Base-by-base conservation (phyloP, 805 yeast genomes). In the Lachancea fermentati region DNA sequence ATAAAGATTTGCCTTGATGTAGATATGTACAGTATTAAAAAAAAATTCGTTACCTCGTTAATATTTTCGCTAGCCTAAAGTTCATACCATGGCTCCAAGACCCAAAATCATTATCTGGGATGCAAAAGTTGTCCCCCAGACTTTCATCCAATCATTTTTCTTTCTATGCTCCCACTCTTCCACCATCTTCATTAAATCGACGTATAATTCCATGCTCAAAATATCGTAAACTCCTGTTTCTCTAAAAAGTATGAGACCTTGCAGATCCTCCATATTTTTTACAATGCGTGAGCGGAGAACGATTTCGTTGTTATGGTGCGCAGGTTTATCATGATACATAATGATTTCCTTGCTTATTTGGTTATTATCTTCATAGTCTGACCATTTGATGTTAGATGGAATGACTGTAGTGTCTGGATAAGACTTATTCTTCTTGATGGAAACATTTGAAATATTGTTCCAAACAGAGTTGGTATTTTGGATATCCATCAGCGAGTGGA, bases 41-140 rank as follows among this genome's bases (percentile, higher is more conserved):
- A 12, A 19, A n/a, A 19, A n/a, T 19, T 14, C 28, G 17, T 19
- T 19, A 12, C 9, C 16, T 32, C 36, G 14, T 32, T 32, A 32
- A 15, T 19, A 31, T 32, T 35, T 16, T 38, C 17, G 32, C 14
- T 14, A 8, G n/a, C 32, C 25, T 13, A 6, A n/a, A n/a, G 6
- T 13, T 39, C 55, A 73, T 4, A 75, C 80, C 59, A 77, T 68
- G 1, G 76, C 81, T 6, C 82, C 82, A 30, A 78, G 62, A 1
- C 84, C 84, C 32, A 77, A 67, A 25, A 78, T 63, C 26, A 78
- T 56, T 34, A 78, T 55, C 50, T 78, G 84, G 25, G 81, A 73
- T 5, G 81, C 78, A 29, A 78, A 58, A 1, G 79, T 69, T 41
- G 76, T 77, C 0, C 81, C 75, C 83, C 83, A 78, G 50, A 66